These are phyloP conservation scores for Calocera cornea DNA, from an alignment of 768 basidiomycete species.

Conservation along the genomic window DNA sequence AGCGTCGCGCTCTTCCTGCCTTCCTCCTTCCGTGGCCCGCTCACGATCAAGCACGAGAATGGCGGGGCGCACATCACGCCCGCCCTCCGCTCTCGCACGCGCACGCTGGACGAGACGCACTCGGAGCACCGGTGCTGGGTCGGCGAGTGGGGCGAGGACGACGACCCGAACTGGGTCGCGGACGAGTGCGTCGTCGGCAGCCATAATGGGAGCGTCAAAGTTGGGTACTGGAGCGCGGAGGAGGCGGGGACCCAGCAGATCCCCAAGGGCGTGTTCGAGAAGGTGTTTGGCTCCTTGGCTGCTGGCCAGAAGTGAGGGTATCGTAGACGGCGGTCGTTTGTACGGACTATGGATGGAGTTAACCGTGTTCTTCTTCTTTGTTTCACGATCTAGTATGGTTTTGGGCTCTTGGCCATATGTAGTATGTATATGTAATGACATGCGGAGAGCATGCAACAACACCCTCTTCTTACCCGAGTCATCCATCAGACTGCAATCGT, in stretches of 20 bases:
- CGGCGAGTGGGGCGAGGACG: not conserved
- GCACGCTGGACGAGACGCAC: not conserved
- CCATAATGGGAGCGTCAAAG: constrained; percentile 1
- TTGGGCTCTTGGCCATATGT: no score
- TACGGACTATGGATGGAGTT: no score
- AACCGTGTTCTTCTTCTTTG: no score
- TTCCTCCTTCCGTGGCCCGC: not conserved
- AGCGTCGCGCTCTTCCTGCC: not conserved
- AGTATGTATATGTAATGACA: no score
- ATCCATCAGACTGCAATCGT: no score
- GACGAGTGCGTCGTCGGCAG: not conserved
- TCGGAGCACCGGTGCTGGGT: not conserved
- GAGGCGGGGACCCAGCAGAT: not conserved
- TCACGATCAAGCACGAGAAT: not conserved
- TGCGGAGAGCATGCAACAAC: no score
- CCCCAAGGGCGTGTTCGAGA: not conserved
- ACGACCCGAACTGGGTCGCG: not conserved
- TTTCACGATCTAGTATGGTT: no score
- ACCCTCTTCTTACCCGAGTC: no score
- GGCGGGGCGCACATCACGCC: not conserved
- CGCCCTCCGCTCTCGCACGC: not conserved
- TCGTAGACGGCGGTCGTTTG: no score
- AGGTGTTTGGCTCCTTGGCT: constrained; percentile 1
- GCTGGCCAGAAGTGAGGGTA: no score
- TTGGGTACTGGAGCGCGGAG: not conserved